phyloP scores from a whole-genome alignment of 2,329 filamentous ascomycete species.

The Balansia obtecta region DNA sequence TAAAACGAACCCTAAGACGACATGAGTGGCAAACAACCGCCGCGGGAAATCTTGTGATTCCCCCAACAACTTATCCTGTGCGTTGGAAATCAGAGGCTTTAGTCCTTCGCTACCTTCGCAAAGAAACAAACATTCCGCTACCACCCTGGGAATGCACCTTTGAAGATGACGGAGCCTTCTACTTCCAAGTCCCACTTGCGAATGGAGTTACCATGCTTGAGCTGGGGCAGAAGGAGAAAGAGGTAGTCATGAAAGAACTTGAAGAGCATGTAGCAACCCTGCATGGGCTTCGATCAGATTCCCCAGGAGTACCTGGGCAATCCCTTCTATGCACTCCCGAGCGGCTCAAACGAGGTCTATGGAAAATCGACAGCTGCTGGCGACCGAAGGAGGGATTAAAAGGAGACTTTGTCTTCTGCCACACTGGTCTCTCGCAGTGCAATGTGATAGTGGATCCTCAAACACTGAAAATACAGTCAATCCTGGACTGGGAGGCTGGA shows the following conservation, averaged over 20 bases:
- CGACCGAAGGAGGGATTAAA: slow-evolving; percentile 2
- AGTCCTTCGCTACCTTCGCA: neutral
- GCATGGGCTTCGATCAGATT: slow-evolving; percentile 2
- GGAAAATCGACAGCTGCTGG: slow-evolving; percentile 9
- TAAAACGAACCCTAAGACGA: slow-evolving; percentile 1
- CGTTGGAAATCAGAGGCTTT: slow-evolving; percentile 2
- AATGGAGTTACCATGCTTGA: slow-evolving; percentile 4
- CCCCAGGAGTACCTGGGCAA: slow-evolving; percentile 8
- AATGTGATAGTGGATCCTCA: slow-evolving; percentile 9
- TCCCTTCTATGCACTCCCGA: slow-evolving; percentile 6
- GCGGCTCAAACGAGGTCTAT: slow-evolving; percentile 2
- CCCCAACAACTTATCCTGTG: neutral
- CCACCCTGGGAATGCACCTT: slow-evolving; percentile 3
- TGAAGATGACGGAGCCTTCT: slow-evolving; percentile 9
- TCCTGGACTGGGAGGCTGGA: slow-evolving; percentile 24
- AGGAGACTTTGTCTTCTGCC: slow-evolving; percentile 10
- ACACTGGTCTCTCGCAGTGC: slow-evolving; percentile 7
- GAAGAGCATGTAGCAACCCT: slow-evolving; percentile 1
- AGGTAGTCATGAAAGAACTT: slow-evolving; percentile 2
- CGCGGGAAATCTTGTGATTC: neutral
- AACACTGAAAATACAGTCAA: slow-evolving; percentile 18
- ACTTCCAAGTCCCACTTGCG: slow-evolving; percentile 1
- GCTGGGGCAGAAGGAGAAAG: slow-evolving; percentile 3
- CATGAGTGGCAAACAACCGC: slow-evolving; percentile 1
- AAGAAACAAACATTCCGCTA: slow-evolving; percentile 7